A percentile compares a stretch with the other conserved stretches of the same genome.
These are phyloP conservation scores for Gossypium davidsonii DNA, from an alignment of 441 rosid genomes.

Conservation along the genomic window DNA sequence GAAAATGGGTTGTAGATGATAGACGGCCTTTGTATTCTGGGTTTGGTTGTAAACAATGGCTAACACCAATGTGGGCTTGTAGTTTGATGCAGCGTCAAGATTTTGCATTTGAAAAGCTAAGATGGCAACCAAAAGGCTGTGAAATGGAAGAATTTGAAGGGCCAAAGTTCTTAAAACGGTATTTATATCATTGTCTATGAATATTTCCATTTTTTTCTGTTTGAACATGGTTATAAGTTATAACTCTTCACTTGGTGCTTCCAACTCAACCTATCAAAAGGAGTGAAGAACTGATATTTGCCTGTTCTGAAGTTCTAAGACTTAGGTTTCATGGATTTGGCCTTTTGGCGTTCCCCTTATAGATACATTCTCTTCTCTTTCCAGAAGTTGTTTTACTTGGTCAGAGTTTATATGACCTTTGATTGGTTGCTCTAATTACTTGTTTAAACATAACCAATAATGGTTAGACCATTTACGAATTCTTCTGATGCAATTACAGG, in stretches of 20 bases:
- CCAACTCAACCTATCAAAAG: neutral
- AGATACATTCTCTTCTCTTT: slow-evolving; percentile 2
- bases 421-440: neutral
- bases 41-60: slow-evolving; percentile 76
- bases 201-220: neutral
- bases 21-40: slow-evolving; percentile 70
- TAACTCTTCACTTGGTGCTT: neutral
- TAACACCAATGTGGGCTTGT: slow-evolving; percentile 87
- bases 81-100: slow-evolving; percentile 77
- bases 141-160: slow-evolving; percentile 74
- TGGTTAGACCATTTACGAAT: slow-evolving; percentile 15
- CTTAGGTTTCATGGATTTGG: neutral
- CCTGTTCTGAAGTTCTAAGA: neutral
- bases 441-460: slow-evolving; percentile 6
- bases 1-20: slow-evolving; percentile 85
- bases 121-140: slow-evolving; percentile 86
- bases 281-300: neutral
- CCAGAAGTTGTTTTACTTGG: neutral
- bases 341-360: neutral
- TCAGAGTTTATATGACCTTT: neutral
- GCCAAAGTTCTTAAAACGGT: slow-evolving; percentile 65
- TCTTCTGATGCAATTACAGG: slow-evolving; percentile 35
- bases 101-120: slow-evolving; percentile 65
- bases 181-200: neutral
- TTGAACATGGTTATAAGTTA: neutral